Evolutionary conservation across 305 asterid genomes (phyloP).

Genomic region (Coffea humblotiana): DNA sequence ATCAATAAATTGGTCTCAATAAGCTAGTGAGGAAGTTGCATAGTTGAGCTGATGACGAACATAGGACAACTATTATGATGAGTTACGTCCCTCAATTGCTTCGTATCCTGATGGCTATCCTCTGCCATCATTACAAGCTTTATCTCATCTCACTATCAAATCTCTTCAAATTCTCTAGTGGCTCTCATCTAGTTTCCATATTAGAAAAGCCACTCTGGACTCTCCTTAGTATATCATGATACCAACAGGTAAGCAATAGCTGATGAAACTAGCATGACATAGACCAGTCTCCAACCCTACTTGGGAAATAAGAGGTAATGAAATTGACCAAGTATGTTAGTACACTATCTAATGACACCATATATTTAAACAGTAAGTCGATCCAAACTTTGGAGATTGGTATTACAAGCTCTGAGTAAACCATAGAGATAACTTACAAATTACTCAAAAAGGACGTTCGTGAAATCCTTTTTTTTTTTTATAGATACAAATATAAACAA

Average conservation of each 20-base stretch:
- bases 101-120: not conserved
- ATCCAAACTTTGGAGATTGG: not conserved
- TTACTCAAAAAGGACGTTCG: no score
- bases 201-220: not conserved
- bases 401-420: no score
- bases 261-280: no score
- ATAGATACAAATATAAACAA: no score
- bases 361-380: not conserved
- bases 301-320: not conserved
- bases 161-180: no score
- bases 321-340: not conserved
- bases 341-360: not conserved
- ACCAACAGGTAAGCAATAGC: no score
- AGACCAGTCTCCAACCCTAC: not conserved
- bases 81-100: not conserved
- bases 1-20: no score
- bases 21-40: no score
- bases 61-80: not conserved
- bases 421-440: no score
- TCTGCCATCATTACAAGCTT: no score
- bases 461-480: no score
- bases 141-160: not conserved
- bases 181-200: not conserved
- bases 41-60: not conserved
- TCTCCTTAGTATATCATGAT: not conserved